Conservation (phyloP, 2,329 filamentous ascomycete species). For the Fusarium gaditjirri region DNA sequence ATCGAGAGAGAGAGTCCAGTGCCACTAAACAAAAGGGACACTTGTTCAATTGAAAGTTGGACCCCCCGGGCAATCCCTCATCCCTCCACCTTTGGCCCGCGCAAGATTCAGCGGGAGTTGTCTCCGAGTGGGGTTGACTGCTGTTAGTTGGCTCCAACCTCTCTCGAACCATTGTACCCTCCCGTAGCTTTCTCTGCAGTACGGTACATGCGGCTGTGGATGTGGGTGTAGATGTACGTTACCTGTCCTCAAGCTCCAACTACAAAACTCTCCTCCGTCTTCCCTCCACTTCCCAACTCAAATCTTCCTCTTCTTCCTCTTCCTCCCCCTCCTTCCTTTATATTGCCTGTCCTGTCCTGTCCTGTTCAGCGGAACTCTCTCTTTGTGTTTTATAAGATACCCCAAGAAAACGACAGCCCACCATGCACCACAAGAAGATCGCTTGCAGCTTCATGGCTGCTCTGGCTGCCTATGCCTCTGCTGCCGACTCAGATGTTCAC, state of each 20-base stretch:
- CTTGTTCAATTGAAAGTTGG: slow-evolving; percentile 55
- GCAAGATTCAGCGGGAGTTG: slow-evolving; percentile 32
- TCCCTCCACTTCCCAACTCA: slow-evolving; percentile 31
- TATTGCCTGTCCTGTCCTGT: slow-evolving; percentile 23
- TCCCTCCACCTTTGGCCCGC: slow-evolving; percentile 20
- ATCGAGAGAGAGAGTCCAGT: slow-evolving; percentile 16
- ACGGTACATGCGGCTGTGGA: background rate
- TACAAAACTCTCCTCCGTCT: slow-evolving; percentile 52
- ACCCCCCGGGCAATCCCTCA: slow-evolving; percentile 11
- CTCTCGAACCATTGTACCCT: slow-evolving; percentile 15
- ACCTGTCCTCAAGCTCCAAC: slow-evolving; percentile 41
- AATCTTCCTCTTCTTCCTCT: slow-evolving; percentile 17
- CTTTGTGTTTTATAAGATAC: slow-evolving; percentile 42
- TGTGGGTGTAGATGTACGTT: slow-evolving; percentile 21
- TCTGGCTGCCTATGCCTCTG: slow-evolving; percentile 67
- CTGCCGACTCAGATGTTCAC: slow-evolving; percentile 81
- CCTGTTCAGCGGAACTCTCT: slow-evolving; percentile 35
- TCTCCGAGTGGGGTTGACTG: slow-evolving; percentile 25
- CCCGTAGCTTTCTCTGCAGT: slow-evolving; percentile 3
- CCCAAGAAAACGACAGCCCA: slow-evolving; percentile 40
- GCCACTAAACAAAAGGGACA: slow-evolving; percentile 52
- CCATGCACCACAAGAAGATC: slow-evolving; percentile 63
- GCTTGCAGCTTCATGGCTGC: slow-evolving; percentile 66
- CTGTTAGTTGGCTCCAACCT: slow-evolving; percentile 9
- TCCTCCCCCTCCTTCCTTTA: slow-evolving; percentile 14